Evolutionary conservation across 2,329 filamentous ascomycete species (phyloP), one percentile per base, ranked within the genome.

Genomic region (Clonostachys chloroleuca): DNA sequence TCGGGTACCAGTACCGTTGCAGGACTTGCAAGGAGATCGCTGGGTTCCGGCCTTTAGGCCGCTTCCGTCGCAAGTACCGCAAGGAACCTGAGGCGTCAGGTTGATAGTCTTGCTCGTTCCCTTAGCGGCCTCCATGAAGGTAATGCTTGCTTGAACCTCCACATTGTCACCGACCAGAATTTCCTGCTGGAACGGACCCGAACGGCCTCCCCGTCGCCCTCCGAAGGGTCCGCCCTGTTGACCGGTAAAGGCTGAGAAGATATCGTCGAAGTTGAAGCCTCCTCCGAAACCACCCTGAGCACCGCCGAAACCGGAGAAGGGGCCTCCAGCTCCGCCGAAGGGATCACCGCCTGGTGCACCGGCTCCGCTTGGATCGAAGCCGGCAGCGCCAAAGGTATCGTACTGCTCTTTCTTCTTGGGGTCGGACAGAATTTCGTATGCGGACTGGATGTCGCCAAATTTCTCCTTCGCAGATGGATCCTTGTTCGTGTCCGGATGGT

Each of bases 401-500:
- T 83, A 99, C 49, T 92, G 87, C 62, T 95, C 86, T 64, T 86
- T 89, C 78, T 97, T 99, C 68, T 95, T 86, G 5, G 92, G 78
- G 62, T 99, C 94, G 42, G 90, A 95, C 8, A 99, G 76, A 40
- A 96, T 77, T 67, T 99, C 94, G 69, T 99, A 99, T 20, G 94
- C 90, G 34, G 87, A 82, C 67, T 99, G 94, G 47, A 95, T 89
- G 57, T 96, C 92, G 53, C 86, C 81, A 60, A 99, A 99, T 59
- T 88, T 92, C 59, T 97, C 94, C 65, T 97, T 97, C 35, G 94
- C 92, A n/a, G 75, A 79, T 4, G 89, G 67, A 57, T 97, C 94
- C 67, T 97, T 97, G 76, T 97, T 99, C 35, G 94, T 97, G 65
- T 99, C 94, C 9, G 94, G 94, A 60, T 99, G 94, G 64, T 83